These are phyloP conservation scores for Pseudopithomyces chartarum DNA, from an alignment of 2,329 filamentous ascomycete genomes.

Conservation along the genomic window DNA sequence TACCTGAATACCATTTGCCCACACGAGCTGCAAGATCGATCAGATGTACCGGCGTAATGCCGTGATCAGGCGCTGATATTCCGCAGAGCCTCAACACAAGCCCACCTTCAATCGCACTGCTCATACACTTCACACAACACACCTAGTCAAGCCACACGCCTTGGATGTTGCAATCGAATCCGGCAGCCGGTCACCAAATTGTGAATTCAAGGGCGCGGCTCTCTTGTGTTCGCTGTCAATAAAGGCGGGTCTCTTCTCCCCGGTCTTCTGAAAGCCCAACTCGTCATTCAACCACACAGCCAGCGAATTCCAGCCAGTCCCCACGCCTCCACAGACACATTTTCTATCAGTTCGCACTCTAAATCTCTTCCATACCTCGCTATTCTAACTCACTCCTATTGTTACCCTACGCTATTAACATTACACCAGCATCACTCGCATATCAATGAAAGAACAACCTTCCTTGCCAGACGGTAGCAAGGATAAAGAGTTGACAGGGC, in stretches of 20 bases:
- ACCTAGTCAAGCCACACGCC: constrained; percentile 42
- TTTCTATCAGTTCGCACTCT: not conserved
- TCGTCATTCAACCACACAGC: not conserved
- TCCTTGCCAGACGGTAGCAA: not conserved
- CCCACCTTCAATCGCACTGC: not conserved
- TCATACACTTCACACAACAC: constrained; percentile 15
- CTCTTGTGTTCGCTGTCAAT: constrained; percentile 11
- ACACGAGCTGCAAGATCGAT: not conserved
- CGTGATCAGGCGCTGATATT: not conserved
- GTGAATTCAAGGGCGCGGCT: constrained; percentile 4
- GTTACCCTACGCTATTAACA: not conserved
- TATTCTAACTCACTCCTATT: not conserved
- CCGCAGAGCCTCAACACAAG: constrained; percentile 7
- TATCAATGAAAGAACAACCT: constrained; percentile 1
- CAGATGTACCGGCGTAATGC: not conserved
- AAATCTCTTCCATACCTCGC: not conserved
- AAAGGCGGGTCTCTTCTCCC: not conserved
- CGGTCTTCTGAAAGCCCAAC: not conserved
- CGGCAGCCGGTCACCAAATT: not conserved
- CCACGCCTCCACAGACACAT: not conserved
- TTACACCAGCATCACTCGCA: not conserved
- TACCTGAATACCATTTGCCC: too few relatives aligned
- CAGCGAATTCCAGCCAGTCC: not conserved
- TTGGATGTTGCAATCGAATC: constrained; percentile 9
- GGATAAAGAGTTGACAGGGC: not conserved